Conservation (phyloP, 345 rosid species). For the Hevea brasiliensis region DNA sequence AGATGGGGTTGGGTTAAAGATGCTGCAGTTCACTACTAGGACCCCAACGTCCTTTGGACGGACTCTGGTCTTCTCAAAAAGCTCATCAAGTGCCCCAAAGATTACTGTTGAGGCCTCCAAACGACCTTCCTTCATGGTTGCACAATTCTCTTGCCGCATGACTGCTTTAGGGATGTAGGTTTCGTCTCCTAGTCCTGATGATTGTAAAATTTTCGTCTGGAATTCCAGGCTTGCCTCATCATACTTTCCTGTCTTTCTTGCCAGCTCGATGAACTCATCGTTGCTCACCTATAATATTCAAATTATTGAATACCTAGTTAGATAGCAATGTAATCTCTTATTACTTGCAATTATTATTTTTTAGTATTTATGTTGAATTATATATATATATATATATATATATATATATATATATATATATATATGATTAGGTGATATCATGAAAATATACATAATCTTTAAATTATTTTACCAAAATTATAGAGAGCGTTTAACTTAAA, state of each 20-base stretch:
- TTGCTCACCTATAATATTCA: conserved; percentile 50
- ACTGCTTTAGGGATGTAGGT: conserved; percentile 73
- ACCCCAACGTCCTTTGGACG: conserved; percentile 86
- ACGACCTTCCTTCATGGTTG: conserved; percentile 90
- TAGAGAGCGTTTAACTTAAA: too few relatives aligned
- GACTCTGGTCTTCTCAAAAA: conserved; percentile 72
- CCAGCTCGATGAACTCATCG: conserved; percentile 61
- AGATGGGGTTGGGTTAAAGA: conserved; percentile 92
- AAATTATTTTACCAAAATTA: too few relatives aligned
- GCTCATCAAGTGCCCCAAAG: conserved; percentile 87
- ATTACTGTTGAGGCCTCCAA: conserved; percentile 75
- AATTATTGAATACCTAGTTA: too few relatives aligned
- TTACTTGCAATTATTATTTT: too few relatives aligned
- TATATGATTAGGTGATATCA: too few relatives aligned
- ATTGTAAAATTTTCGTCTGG: conserved; percentile 59
- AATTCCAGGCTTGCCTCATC: conserved; percentile 61
- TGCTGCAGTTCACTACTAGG: conserved; percentile 89
- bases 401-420: too few relatives aligned
- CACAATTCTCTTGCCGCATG: conserved; percentile 46
- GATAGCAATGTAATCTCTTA: too few relatives aligned
- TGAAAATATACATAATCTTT: too few relatives aligned
- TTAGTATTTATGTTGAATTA: too few relatives aligned
- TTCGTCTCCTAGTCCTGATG: conserved; percentile 87
- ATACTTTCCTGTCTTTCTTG: conserved; percentile 61
- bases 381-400: too few relatives aligned